Evolutionary conservation across 768 basidiomycete genomes (phyloP).

Genomic region (Rhodosporidiobolus sp.): DNA sequence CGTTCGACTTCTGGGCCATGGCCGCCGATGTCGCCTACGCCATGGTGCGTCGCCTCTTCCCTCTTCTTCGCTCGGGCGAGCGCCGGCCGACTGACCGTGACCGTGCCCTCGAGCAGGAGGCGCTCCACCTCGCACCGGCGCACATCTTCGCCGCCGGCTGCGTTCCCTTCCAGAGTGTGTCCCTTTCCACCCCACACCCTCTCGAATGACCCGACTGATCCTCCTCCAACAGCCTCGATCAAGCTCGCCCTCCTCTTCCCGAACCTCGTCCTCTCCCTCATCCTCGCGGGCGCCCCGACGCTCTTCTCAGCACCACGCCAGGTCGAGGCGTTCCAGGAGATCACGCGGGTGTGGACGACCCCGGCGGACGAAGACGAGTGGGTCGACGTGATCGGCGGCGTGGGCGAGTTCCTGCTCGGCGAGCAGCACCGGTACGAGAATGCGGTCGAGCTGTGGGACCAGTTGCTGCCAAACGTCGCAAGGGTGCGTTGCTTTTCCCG

Average conservation of each 20-base stretch:
- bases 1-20: constrained; percentile 2
- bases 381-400: constrained; percentile 18
- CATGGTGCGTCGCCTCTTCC: constrained; percentile 4
- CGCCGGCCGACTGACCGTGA: not conserved
- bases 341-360: constrained; percentile 6
- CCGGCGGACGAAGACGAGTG: constrained; percentile 18
- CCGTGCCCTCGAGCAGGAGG: not conserved
- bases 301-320: constrained; percentile 22
- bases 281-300: constrained; percentile 18
- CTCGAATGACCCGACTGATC: not conserved
- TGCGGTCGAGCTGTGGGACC: not conserved
- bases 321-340: constrained; percentile 16
- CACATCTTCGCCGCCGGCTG: constrained; percentile 22
- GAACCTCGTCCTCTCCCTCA: constrained; percentile 8
- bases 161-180: constrained; percentile 18
- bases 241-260: constrained; percentile 26
- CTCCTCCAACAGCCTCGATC: constrained; percentile 1
- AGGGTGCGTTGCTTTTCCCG: not conserved
- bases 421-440: constrained; percentile 5
- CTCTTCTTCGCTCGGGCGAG: not conserved
- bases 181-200: not conserved
- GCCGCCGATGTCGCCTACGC: constrained; percentile 9
- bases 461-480: not conserved
- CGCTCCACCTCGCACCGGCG: constrained; percentile 14
- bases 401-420: constrained; percentile 16